phyloP scores from a whole-genome alignment of 1,284 basidiomycete species.

The Pseudozyma hubeiensis region DNA sequence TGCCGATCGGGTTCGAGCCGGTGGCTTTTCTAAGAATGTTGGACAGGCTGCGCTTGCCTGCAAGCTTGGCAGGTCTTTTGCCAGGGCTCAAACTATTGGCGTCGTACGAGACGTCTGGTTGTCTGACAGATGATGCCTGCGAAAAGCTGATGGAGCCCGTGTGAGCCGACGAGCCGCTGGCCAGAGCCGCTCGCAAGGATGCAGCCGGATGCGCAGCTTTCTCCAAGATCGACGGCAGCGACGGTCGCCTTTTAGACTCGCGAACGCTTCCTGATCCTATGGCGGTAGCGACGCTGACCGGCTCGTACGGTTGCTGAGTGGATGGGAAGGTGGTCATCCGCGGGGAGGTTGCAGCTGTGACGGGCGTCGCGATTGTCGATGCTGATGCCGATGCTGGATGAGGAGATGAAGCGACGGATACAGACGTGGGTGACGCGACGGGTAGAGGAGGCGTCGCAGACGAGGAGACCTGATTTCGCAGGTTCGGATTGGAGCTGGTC shows the following conservation, averaged over 20 bases:
- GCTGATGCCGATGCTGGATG: slow-evolving; percentile 2
- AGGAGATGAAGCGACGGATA: background rate
- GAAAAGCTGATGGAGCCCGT: slow-evolving; percentile 11
- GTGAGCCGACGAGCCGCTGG: slow-evolving; percentile 23
- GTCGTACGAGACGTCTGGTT: slow-evolving; percentile 26
- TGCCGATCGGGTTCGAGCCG: slow-evolving; percentile 10
- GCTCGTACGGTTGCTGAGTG: background rate
- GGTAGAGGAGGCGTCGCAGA: slow-evolving; percentile 11
- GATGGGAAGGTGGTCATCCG: slow-evolving; percentile 4
- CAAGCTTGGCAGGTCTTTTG: slow-evolving; percentile 32
- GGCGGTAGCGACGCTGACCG: background rate
- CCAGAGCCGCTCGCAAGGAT: slow-evolving; percentile 55
- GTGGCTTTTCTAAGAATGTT: slow-evolving; percentile 58
- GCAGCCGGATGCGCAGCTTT: slow-evolving; percentile 61
- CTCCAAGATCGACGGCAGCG: slow-evolving; percentile 59
- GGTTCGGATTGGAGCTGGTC: slow-evolving; percentile 54
- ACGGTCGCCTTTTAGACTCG: slow-evolving; percentile 52
- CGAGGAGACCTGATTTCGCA: slow-evolving; percentile 19
- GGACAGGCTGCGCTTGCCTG: slow-evolving; percentile 52
- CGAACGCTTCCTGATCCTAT: slow-evolving; percentile 13
- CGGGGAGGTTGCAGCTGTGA: background rate
- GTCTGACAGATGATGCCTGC: slow-evolving; percentile 20
- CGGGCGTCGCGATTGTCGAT: background rate
- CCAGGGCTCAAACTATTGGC: slow-evolving; percentile 26
- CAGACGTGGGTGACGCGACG: slow-evolving; percentile 19